Base-by-base conservation (phyloP, 2,329 filamentous ascomycete genomes). In the Blumeria graminis region DNA sequence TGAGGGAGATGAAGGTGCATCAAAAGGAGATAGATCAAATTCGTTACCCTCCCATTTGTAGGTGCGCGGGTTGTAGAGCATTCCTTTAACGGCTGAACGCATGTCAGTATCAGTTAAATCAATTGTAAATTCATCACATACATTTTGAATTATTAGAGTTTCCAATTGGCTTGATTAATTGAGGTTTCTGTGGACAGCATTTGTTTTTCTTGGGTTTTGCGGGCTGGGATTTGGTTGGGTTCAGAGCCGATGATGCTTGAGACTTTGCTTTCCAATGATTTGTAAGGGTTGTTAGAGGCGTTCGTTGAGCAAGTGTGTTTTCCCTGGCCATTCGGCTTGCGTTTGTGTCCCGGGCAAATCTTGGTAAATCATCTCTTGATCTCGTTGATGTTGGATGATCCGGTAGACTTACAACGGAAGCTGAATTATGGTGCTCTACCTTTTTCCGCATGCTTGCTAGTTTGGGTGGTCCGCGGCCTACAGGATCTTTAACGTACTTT, bases 11-110 rank as follows among this genome's bases (percentile, higher is more conserved):
- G 76, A 72, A 6, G 80, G 71, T 56, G 75, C 68, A 56, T 94
- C 88, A 68, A 98, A 98, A 4, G 80, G 78, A 60, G 77, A 76
- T 56, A 94, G 72, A 36, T 76, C 83, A 63, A 87, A 90, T 67
- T 98, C 92, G 64, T 98, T 98, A 55, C 92, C 92, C 72, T 98
- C 92, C 92, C 92, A 98, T 54, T 81, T 77, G 65, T 82, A 92
- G 8, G 86, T 84, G 33, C 76, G 73, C 6, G 92, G 86, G 65
- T 98, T 96, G 68, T 94, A 98, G 56, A 80, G 82, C 92, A 98
- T 98, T 61, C 90, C 92, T 68, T 94, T 92, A 59, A 94, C 77
- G 65, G 82, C 86, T 90, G 60, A 11, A 53, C 41, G 35, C 32
- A 50, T 51, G 62, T 72, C 65, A 71, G 67, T 51, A 9, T 46